A percentile compares a stretch with the other conserved stretches of the same genome.
phyloP scores from a whole-genome alignment of 2,329 filamentous ascomycete species.

The Penicillium sp. region DNA sequence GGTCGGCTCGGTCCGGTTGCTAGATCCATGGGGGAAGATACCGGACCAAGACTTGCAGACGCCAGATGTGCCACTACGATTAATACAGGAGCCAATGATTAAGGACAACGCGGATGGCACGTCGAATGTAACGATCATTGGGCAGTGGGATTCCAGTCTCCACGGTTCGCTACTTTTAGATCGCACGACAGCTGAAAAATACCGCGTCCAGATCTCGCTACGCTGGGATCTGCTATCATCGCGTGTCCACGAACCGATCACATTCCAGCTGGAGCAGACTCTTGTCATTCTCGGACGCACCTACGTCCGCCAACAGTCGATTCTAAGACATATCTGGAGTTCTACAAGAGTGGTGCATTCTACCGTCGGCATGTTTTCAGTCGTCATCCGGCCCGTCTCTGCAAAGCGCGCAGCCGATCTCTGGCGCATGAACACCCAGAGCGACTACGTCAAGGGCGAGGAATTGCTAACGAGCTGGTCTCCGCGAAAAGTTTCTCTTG shows the following conservation, averaged over 20 bases:
- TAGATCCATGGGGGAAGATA: conserved; percentile 81
- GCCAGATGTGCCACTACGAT: conserved; percentile 70
- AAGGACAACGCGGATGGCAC: conserved; percentile 88
- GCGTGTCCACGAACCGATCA: conserved; percentile 82
- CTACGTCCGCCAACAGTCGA: conserved; percentile 79
- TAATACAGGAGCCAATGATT: conserved; percentile 73
- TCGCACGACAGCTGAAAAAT: conserved; percentile 85
- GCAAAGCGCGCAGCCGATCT: conserved; percentile 89
- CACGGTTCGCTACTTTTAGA: conserved; percentile 93
- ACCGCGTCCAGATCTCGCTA: conserved; percentile 81
- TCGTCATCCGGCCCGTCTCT: conserved; percentile 80
- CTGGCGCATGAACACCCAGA: conserved; percentile 92
- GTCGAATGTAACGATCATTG: conserved; percentile 76
- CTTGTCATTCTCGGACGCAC: conserved; percentile 80
- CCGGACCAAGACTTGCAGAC: conserved; percentile 71
- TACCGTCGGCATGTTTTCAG: conserved; percentile 77
- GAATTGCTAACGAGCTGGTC: conserved; percentile 81
- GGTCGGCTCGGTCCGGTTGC: conserved; percentile 74
- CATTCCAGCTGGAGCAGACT: conserved; percentile 74
- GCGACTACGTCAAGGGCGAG: conserved; percentile 95
- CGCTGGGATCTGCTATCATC: conserved; percentile 81
- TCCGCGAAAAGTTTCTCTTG: conserved; percentile 81
- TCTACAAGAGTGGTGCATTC: conserved; percentile 81
- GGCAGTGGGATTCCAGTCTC: conserved; percentile 93
- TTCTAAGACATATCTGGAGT: conserved; percentile 85